phyloP scores from a whole-genome alignment of 2,329 filamentous ascomycete species.

The Capronia epimyces region DNA sequence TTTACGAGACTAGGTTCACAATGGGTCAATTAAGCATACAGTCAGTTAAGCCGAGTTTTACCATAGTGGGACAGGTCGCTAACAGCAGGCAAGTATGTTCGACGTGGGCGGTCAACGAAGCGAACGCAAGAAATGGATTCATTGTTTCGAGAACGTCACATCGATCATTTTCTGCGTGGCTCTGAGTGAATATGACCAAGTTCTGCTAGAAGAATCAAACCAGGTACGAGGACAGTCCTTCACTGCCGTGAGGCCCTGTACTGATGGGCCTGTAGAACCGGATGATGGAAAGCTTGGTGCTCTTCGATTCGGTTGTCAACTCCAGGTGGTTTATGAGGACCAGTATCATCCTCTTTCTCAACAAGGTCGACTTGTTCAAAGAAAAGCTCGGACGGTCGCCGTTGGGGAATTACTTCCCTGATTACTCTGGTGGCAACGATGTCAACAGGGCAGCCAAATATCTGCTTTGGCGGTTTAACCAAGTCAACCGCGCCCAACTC shows the following conservation, averaged over 20 bases:
- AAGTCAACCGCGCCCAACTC: conserved; percentile 91
- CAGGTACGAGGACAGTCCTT: conserved; percentile 57
- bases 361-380: conserved; percentile 98
- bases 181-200: conserved; percentile 96
- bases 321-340: conserved; percentile 99
- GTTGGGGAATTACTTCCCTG: conserved; percentile 90
- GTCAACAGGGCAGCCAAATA: conserved; percentile 98
- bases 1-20: conserved; percentile 96
- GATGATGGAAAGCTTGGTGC: conserved; percentile 96
- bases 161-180: conserved; percentile 99
- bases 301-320: conserved; percentile 98
- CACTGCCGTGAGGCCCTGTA: not conserved
- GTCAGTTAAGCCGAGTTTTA: conserved; percentile 53
- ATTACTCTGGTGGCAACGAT: conserved; percentile 95
- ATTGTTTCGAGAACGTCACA: conserved; percentile 99
- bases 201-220: conserved; percentile 91
- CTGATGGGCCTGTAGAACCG: conserved; percentile 63
- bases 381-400: conserved; percentile 87
- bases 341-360: conserved; percentile 96
- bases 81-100: conserved; percentile 70
- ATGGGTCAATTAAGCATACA: conserved; percentile 99
- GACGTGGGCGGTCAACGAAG: conserved; percentile 96
- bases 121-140: conserved; percentile 99
- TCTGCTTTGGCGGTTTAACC: conserved; percentile 95
- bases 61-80: conserved; percentile 21